These are phyloP conservation scores for Cadophora sp. DNA, from an alignment of 2,329 filamentous ascomycete genomes.

Conservation along the genomic window DNA sequence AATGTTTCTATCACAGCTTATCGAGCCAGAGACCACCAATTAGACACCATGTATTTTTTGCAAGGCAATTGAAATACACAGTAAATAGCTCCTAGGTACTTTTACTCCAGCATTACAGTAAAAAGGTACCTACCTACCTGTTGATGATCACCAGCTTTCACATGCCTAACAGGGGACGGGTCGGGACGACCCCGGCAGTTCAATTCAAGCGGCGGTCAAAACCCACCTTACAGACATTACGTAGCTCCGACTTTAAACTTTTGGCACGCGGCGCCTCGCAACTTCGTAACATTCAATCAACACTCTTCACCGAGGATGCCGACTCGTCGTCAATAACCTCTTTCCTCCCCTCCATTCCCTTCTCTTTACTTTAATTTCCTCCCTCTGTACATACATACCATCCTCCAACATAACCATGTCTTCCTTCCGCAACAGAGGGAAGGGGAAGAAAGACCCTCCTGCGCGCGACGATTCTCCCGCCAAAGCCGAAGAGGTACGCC, in stretches of 20 bases:
- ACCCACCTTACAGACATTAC: conserved; percentile 22
- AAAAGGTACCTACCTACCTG: no score
- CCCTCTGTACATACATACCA: background rate
- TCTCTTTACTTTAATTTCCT: background rate
- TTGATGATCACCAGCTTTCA: conserved; percentile 12
- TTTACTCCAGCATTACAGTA: no score
- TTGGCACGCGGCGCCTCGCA: conserved; percentile 9
- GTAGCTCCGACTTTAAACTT: conserved; percentile 6
- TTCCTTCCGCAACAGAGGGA: conserved; percentile 37
- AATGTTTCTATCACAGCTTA: no score
- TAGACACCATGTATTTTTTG: no score
- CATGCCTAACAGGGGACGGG: conserved; percentile 18
- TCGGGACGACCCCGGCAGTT: conserved; percentile 9
- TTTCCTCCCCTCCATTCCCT: background rate
- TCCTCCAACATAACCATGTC: conserved; percentile 8
- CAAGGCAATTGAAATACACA: no score
- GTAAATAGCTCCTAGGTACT: no score
- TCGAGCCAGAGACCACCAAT: no score
- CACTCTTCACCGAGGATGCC: conserved; percentile 2
- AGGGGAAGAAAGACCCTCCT: conserved; percentile 27
- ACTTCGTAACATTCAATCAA: background rate
- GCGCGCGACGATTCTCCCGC: conserved; percentile 34
- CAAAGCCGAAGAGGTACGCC: conserved; percentile 52
- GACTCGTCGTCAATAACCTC: background rate
- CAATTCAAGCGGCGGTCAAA: conserved; percentile 1